Conservation (phyloP, 768 basidiomycete genomes). For the Porpolomopsis calyptriformis region DNA sequence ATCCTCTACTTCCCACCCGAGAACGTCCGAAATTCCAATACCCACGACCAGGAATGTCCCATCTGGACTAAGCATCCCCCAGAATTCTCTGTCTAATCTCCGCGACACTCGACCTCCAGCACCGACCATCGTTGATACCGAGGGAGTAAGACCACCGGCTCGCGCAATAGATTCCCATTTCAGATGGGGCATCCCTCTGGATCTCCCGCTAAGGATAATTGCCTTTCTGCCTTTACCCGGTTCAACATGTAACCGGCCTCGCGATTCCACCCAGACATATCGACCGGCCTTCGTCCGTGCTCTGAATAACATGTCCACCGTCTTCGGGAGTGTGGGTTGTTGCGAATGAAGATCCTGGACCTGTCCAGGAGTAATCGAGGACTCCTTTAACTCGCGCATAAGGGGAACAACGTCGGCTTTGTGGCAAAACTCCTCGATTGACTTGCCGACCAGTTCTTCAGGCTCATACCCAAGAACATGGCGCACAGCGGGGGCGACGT, state of each 20-base stretch:
- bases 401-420: constrained; percentile 84
- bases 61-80: constrained; percentile 39
- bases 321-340: constrained; percentile 28
- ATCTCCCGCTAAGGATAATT: constrained; percentile 79
- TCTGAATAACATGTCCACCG: constrained; percentile 80
- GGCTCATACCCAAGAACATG: constrained; percentile 80
- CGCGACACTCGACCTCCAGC: background rate
- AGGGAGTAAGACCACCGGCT: constrained; percentile 36
- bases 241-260: constrained; percentile 85
- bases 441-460: constrained; percentile 68
- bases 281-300: constrained; percentile 52
- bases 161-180: constrained; percentile 47
- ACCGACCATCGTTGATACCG: constrained; percentile 7
- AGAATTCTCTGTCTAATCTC: constrained; percentile 28
- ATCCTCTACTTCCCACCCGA: constrained; percentile 51
- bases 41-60: constrained; percentile 44
- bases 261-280: constrained; percentile 85
- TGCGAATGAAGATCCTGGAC: background rate
- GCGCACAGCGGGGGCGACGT: constrained; percentile 75
- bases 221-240: constrained; percentile 92
- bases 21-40: constrained; percentile 43
- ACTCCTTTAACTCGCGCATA: constrained; percentile 85
- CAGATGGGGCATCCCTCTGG: constrained; percentile 52
- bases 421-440: constrained; percentile 75
- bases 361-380: constrained; percentile 23